A percentile compares a stretch with the other conserved stretches of the same genome.
Evolutionary conservation across 768 basidiomycete genomes (phyloP).

Genomic region (Galerina marginata): DNA sequence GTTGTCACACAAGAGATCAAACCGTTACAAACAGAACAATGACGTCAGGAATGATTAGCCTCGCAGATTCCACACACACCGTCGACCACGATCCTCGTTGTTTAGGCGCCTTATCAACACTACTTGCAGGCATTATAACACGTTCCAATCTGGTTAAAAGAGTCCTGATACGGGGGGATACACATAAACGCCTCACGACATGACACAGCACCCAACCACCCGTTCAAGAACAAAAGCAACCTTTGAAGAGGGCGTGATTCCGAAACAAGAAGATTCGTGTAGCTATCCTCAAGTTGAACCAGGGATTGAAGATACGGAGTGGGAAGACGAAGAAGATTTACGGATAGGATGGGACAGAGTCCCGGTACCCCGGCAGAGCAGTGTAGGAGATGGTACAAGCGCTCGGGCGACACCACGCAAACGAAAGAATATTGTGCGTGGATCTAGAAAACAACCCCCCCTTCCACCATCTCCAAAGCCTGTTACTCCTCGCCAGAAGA

Average conservation of each 20-base stretch:
- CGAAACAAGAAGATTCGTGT: background rate
- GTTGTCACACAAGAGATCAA: no score
- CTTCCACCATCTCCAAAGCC: slow-evolving; percentile 10
- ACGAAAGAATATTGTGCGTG: slow-evolving; percentile 27
- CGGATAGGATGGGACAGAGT: slow-evolving; percentile 7
- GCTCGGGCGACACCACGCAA: slow-evolving; percentile 28
- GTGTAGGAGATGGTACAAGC: background rate
- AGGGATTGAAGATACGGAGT: slow-evolving; percentile 4
- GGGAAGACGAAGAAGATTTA: slow-evolving; percentile 10
- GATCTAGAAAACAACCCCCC: slow-evolving; percentile 8
- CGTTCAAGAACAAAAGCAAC: slow-evolving; percentile 14
- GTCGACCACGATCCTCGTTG: background rate
- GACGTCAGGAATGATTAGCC: no score
- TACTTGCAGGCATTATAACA: background rate
- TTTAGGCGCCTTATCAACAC: background rate
- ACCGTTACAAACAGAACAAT: no score
- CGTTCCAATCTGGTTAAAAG: background rate
- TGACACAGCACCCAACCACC: slow-evolving; percentile 12
- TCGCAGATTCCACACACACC: background rate
- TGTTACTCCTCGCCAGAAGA: background rate
- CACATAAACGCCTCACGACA: background rate
- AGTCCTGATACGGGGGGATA: background rate
- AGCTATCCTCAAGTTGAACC: background rate
- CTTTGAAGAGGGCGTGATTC: background rate
- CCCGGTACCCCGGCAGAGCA: background rate